Conservation (phyloP, 371 early-diverging fungal genomes). For the Mortierella sp. region DNA sequence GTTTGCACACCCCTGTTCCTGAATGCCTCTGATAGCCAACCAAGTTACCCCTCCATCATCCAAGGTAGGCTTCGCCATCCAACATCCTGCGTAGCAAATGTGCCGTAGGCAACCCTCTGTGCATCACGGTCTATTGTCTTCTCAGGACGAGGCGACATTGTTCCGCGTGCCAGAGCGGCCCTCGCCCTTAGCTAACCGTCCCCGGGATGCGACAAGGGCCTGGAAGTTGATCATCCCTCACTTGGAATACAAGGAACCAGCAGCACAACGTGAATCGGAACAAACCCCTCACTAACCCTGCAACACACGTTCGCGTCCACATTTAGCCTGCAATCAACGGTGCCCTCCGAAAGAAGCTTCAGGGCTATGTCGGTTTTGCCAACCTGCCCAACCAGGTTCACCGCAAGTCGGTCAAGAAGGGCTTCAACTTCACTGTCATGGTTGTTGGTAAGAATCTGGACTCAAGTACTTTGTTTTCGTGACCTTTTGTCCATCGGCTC, state of each 20-base stretch:
- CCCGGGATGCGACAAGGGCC: too few relatives aligned
- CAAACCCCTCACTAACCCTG: neutral
- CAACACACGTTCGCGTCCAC: neutral
- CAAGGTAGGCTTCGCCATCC: slow-evolving; percentile 20
- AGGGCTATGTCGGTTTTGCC: slow-evolving; percentile 97
- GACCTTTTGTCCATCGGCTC: neutral
- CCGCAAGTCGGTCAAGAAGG: slow-evolving; percentile 97
- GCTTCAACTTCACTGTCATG: slow-evolving; percentile 99
- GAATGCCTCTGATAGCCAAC: slow-evolving; percentile 1
- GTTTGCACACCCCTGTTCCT: neutral
- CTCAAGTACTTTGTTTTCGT: neutral
- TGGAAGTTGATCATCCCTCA: too few relatives aligned
- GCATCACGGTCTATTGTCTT: too few relatives aligned
- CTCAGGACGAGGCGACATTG: too few relatives aligned
- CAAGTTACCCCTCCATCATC: slow-evolving; percentile 10
- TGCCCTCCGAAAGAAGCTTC: slow-evolving; percentile 80
- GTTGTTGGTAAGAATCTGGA: slow-evolving; percentile 83
- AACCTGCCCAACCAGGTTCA: slow-evolving; percentile 99
- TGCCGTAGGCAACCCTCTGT: too few relatives aligned
- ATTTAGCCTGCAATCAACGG: slow-evolving; percentile 46
- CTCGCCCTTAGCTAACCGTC: too few relatives aligned
- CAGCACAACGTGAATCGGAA: neutral
- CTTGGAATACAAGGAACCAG: neutral
- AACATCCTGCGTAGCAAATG: too few relatives aligned
- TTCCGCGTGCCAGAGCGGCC: too few relatives aligned